Evolutionary conservation across 2,329 filamentous ascomycete genomes (phyloP), one percentile per base, ranked within the genome.

Genomic region (Colletotrichum gigasporum): DNA sequence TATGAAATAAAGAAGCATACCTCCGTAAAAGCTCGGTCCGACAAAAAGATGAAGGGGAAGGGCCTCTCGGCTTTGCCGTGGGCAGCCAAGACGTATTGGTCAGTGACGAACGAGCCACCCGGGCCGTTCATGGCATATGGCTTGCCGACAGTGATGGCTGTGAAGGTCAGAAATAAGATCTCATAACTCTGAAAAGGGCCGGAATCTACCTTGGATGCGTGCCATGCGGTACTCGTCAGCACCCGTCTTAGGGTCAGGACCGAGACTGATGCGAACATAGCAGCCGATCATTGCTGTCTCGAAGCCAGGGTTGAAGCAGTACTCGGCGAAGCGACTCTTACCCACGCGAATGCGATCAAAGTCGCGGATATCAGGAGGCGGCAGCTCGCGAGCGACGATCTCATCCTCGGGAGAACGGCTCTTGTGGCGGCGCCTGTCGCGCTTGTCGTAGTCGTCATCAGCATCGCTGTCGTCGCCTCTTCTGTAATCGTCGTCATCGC

Each of bases 271-370:
- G 53, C 96, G 92, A 35, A 91, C 90, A 75, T 91, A 99, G 76
- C 94, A 96, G 53, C 93, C 93, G 14, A 84, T 88, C 71, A 97
- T 91, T 28, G 91, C 86, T 8, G 91, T 82, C 59, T 97, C 92
- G 69, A 99, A 97, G 4, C 90, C 90, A 10, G 96, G 96, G 70
- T 94, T 95, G 80, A 97, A 97, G 83, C 94, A 97, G 58, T 97
- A 91, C 72, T 95, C 89, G 6, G 91, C 91, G 75, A 99, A 97
- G 72, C 94, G 92, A 69, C 87, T 91, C 67, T 96, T 88, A 51
- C 94, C 93, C 63, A 99, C 87, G 61, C 93, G 89, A 55, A 95
- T 88, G 52, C 92, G 88, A 73, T 98, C 91, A 68, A 95, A 89
- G 75, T 98, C 93, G n/a, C 85, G 85, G 18, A 97, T 82, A 34